Evolutionary conservation across 495 filamentous ascomycete species (phyloP), one percentile per base, ranked within the genome.

Genomic region (Parachaetomium inaequale): DNA sequence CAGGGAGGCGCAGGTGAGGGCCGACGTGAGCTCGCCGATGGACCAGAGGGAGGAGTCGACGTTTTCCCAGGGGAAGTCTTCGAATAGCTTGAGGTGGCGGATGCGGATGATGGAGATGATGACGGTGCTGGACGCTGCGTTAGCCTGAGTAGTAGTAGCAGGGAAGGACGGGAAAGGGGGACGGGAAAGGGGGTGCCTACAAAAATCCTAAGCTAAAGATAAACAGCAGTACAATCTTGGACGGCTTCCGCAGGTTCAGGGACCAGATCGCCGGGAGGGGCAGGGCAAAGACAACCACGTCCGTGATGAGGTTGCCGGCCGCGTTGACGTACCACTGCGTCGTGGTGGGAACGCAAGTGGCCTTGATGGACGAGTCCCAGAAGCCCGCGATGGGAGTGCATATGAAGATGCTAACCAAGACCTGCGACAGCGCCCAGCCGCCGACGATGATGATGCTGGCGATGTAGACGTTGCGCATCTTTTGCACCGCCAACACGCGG

Each of bases 21-120:
- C 84, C 1, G 76, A 78, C 61, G 76, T 79, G 54, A 79, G 76
- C 71, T 85, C 82, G 56, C 79, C 72, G 19, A 76, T 69, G n/a
- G 81, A 82, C 83, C 83, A 85, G 52, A 78, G 74, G 4, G 80
- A 79, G 0, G 81, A 75, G 21, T 70, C 75, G 58, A 81, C 75
- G 63, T 79, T 82, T 55, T 84, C 76, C 68, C 79, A 79, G 23
- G 79, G 77, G 66, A 77, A 74, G 55, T 82, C 79, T 1, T 64
- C 67, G 45, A 64, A 64, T 17, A 65, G 53, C 68, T 82, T 31
- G 71, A 76, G 65, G 76, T 74, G 72, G 7, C 74, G 63, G 64
- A 83, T 75, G 58, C 76, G 78, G 66, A 81, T 75, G 32, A 84
- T 74, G 0, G 81, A 82, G 54, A 83, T 75, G 63, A 83, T 76